Base-by-base conservation (phyloP, 139 green algal genomes). In the Gonium pectorale region DNA sequence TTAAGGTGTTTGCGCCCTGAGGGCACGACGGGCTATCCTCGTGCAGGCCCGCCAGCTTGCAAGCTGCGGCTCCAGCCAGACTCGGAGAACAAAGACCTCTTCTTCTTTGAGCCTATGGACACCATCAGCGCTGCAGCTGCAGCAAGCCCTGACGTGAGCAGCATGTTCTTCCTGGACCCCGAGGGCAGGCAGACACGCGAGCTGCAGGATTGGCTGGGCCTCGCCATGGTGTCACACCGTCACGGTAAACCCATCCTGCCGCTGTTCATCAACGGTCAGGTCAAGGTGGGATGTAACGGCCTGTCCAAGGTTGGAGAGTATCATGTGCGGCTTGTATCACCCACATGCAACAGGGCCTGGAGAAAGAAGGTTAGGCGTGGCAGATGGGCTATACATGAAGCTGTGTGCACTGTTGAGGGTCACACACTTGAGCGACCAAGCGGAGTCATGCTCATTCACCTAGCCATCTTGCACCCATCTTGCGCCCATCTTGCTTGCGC, bases 141-240 rank as follows among this genome's bases (percentile, higher is more conserved):
- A 9, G 37, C 52, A 37, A 52, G 37, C 46, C 7, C 46, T 5
- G 70, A 24, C 31, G 46, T 79, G 19, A 37, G 33, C 70, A n/a
- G 27, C 37, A 7, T 24, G 6, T 81, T 81, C 73, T 81, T 81
- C 73, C 27, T 81, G 52, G 73, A 81, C 73, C 73, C 54, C 37
- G 54, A 43, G 37, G 73, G 52, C 54, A 52, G 38, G 73, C 52
- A 40, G 52, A n/a, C 27, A 40, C 37, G 8, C 15, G 73, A 52
- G 24, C 38, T 81, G 37, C n/a, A 56, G 49, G 51, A 51, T 8
- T 80, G 71, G 71, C 51, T 80, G 35, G 21, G 35, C 51, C 33
- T 49, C 22, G 51, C 44, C 22, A 26, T 6, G 71, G 33, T 27
- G 24, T 35, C 37, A 51, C 71, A 78, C 70, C 31, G 31, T 19